Evolutionary conservation across 805 yeast species (phyloP).

Genomic region (Myxozyma neotropica): DNA sequence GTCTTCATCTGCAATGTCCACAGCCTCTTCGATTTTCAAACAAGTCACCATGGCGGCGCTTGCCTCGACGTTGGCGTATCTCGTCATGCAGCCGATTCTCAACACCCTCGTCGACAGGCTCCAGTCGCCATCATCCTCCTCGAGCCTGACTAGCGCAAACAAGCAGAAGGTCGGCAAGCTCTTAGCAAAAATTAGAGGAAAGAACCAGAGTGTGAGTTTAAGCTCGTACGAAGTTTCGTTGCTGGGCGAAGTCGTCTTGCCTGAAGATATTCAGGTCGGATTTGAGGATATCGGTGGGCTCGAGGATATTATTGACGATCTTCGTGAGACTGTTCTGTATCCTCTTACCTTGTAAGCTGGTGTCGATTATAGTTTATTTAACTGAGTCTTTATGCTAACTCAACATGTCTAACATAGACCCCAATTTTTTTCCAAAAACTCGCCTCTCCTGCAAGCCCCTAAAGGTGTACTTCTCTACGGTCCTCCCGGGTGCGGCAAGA

Average conservation of each 20-base stretch:
- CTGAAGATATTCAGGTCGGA: constrained; percentile 74
- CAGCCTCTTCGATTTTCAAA: not conserved
- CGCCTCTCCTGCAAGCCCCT: constrained; percentile 78
- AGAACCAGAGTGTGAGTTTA: constrained; percentile 46
- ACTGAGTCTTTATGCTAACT: not conserved
- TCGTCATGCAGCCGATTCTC: not conserved
- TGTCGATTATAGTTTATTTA: not conserved
- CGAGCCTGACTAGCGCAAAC: not conserved
- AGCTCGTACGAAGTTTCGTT: constrained; percentile 78
- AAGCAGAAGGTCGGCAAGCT: constrained; percentile 3
- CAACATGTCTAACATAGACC: constrained; percentile 49
- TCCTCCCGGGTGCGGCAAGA: constrained; percentile 98
- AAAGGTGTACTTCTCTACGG: constrained; percentile 92
- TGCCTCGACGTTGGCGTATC: not conserved
- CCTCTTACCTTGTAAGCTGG: constrained; percentile 59
- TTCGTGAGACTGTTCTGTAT: constrained; percentile 83
- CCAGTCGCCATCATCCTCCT: not conserved
- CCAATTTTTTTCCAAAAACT: constrained; percentile 68
- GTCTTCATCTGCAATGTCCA: not conserved
- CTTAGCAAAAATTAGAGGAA: not conserved
- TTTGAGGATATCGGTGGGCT: constrained; percentile 91
- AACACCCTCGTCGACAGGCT: not conserved
- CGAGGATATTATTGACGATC: constrained; percentile 76
- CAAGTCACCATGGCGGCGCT: not conserved
- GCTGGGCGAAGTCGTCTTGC: constrained; percentile 75